Base-by-base conservation (phyloP, 176 grass and related monocot species). In the Calamus simplicifolius region DNA sequence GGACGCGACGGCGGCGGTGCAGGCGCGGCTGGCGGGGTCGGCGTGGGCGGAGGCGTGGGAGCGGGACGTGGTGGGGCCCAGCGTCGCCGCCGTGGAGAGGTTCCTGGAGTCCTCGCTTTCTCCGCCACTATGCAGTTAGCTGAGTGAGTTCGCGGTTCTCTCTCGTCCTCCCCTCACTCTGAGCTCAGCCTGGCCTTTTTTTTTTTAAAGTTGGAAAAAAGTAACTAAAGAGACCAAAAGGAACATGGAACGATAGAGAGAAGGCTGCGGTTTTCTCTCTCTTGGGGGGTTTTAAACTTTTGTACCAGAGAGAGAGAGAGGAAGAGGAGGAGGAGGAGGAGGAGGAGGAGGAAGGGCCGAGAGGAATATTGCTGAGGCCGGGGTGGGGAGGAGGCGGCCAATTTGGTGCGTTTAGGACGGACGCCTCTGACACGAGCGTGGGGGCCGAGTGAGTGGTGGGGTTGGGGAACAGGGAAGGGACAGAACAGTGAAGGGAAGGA, bases 1-100 rank as follows among this genome's bases (percentile, higher is more conserved):
- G 4, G 83, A 93, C 74, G 88, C 88, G 1, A 87, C 88, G 27
- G 66, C 27, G 17, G 38, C 77, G 1, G 67, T 87, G 48, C 49
- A 63, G 61, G 83, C 82, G 3, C 59, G 79, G 2, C 72, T 91
- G 49, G 16, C 5, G 1, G 15, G 64, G 0, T 53, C 17, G n/a
- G 66, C 19, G n/a, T 70, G 67, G 69, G 51, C 54, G 12, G 26
- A 48, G 2, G 31, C 52, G 48, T 93, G 88, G 88, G 77, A 84
- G 73, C 73, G 62, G 52, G 69, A 93, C 74, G 88, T 93, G 27
- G 69, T 77, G 59, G 62, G 57, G 0, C 83, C 88, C 0, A 57
- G 77, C 1, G 69, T 87, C 60, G 83, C 52, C 8, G 58, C 84
- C 50, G 64, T 93, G 61, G 69, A 67, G 7, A 43, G n/a, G 12